Evolutionary conservation across 2,329 filamentous ascomycete genomes (phyloP).

Genomic region (Penicillium glabrum): DNA sequence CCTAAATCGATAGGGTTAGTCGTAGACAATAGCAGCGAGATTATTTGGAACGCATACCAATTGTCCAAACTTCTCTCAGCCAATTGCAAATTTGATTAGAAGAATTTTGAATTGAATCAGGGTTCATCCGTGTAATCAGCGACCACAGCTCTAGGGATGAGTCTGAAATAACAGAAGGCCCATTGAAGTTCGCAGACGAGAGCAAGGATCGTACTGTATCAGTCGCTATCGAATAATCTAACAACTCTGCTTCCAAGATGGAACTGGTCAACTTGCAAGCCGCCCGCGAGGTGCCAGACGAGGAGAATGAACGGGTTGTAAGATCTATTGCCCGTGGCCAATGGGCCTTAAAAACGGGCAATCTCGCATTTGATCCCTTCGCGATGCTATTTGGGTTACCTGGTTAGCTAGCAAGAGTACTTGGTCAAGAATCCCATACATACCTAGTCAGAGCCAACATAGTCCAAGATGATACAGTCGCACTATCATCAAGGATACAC

Average conservation of each 20-base stretch:
- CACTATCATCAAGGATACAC: constrained; percentile 69
- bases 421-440: constrained; percentile 22
- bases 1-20: constrained; percentile 40
- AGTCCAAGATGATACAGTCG: constrained; percentile 71
- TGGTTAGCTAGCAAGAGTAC: constrained; percentile 5
- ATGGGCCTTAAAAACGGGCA: constrained; percentile 42
- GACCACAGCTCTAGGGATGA: constrained; percentile 73
- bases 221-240: constrained; percentile 66
- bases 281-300: constrained; percentile 69
- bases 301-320: constrained; percentile 68
- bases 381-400: constrained; percentile 31
- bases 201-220: constrained; percentile 72
- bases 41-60: constrained; percentile 57
- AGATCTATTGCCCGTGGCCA: constrained; percentile 80
- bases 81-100: constrained; percentile 75
- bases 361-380: constrained; percentile 33
- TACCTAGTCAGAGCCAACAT: constrained; percentile 80
- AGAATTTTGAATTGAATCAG: constrained; percentile 65
- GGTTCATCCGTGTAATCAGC: constrained; percentile 66
- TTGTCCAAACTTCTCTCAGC: constrained; percentile 79
- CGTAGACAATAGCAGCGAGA: constrained; percentile 3
- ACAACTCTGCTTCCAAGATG: constrained; percentile 65
- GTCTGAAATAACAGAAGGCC: constrained; percentile 76
- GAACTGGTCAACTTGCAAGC: constrained; percentile 72
- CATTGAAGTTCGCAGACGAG: constrained; percentile 75